phyloP scores from a whole-genome alignment of 2,329 filamentous ascomycete species.

The Sordariomycetes sp. region DNA sequence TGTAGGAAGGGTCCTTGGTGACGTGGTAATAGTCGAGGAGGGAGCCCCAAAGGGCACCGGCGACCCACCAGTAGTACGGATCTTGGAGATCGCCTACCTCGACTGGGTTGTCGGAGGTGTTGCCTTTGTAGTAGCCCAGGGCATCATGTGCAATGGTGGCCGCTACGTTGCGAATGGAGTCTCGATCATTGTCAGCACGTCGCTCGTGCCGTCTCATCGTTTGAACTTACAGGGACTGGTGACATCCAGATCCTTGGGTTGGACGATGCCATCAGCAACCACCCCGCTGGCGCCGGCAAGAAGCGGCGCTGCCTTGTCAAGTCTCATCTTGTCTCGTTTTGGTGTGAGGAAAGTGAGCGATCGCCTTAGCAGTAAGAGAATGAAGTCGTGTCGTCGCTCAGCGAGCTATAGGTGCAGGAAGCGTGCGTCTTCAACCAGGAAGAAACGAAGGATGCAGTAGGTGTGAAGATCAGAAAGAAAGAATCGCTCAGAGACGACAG shows the following conservation, averaged over 20 bases:
- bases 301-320: conserved; percentile 11
- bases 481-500: background rate
- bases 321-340: conserved; percentile 12
- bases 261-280: conserved; percentile 10
- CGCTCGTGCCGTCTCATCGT: background rate
- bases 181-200: conserved; percentile 23
- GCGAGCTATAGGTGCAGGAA: background rate
- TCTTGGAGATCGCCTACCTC: conserved; percentile 53
- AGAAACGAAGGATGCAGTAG: background rate
- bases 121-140: conserved; percentile 57
- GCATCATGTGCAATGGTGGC: conserved; percentile 50
- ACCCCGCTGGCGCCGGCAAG: conserved; percentile 15
- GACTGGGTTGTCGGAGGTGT: conserved; percentile 39
- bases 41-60: conserved; percentile 55
- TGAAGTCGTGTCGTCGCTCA: background rate
- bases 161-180: conserved; percentile 52
- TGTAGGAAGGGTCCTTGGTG: conserved; percentile 54
- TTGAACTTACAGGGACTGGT: conserved; percentile 19
- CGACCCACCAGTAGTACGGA: conserved; percentile 64
- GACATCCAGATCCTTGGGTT: conserved; percentile 30
- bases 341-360: background rate
- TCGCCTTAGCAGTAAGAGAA: background rate
- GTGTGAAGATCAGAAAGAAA: background rate
- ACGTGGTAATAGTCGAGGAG: conserved; percentile 63
- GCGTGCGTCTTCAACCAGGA: background rate